Percentiles rank a stretch among this genome's conserved stretches.
phyloP scores from a whole-genome alignment of 306 rosid species.

The Carpinus viminea region DNA sequence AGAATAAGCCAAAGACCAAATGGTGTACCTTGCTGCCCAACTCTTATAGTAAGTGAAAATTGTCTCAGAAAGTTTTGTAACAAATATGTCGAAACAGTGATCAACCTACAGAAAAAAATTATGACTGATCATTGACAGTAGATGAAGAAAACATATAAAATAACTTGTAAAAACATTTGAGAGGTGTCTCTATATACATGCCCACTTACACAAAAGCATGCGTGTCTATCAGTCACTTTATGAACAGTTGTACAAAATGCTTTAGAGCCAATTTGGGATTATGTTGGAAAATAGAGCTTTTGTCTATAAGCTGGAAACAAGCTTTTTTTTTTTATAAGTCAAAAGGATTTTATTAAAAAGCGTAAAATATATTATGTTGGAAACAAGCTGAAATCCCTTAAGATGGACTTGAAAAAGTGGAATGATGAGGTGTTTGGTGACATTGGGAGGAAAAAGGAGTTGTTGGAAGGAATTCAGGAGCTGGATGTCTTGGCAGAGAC shows the following conservation, averaged over 20 bases:
- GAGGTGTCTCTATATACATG: background rate
- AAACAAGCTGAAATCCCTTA: too few species aligned
- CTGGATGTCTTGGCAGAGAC: too few species aligned
- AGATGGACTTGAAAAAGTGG: too few species aligned
- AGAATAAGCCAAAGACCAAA: constrained; percentile 30
- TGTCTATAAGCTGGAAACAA: too few species aligned
- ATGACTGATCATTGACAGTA: background rate
- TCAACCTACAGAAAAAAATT: constrained; percentile 60
- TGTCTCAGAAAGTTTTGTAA: constrained; percentile 73
- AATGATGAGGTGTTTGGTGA: too few species aligned
- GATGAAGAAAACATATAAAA: constrained; percentile 10
- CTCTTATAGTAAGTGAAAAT: constrained; percentile 88
- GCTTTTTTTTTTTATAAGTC: too few species aligned
- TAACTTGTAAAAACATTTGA: constrained; percentile 7
- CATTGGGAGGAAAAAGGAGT: too few species aligned
- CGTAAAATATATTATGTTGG: too few species aligned
- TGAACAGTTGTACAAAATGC: constrained; percentile 17
- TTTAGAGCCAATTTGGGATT: background rate
- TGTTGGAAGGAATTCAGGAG: too few species aligned
- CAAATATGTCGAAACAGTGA: constrained; percentile 92
- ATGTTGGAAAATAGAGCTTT: too few species aligned
- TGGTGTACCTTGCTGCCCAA: constrained; percentile 91
- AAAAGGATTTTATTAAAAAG: too few species aligned
- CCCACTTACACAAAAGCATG: constrained; percentile 4
- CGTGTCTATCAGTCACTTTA: background rate